phyloP scores from a whole-genome alignment of 148 eudicot genomes.

The Camellia lanceoleosa region DNA sequence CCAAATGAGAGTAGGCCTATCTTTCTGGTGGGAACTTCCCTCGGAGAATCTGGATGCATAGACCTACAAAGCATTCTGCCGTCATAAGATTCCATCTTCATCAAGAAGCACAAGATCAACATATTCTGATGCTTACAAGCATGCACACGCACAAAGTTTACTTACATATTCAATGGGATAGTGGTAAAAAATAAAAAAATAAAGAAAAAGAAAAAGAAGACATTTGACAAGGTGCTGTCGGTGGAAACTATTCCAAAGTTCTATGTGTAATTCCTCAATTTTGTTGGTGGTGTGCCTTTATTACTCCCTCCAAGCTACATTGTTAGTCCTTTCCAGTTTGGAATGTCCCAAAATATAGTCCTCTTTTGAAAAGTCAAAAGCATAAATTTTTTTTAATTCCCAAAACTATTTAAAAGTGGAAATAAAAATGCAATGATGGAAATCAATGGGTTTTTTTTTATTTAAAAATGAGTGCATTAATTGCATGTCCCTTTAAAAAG shows the following conservation, averaged over 20 bases:
- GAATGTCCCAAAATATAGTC: too few species aligned
- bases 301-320: too few species aligned
- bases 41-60: constrained; percentile 35
- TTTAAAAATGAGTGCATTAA: too few species aligned
- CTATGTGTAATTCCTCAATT: background rate
- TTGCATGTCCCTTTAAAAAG: too few species aligned
- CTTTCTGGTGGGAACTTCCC: constrained; percentile 34
- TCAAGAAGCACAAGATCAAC: constrained; percentile 5
- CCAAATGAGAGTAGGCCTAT: constrained; percentile 67
- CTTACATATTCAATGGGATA: background rate
- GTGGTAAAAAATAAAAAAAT: background rate
- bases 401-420: too few species aligned
- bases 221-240: background rate
- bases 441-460: too few species aligned
- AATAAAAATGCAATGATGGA: too few species aligned
- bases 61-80: constrained; percentile 27
- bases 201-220: too few species aligned
- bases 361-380: too few species aligned
- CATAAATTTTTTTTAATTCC: too few species aligned
- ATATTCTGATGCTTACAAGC: background rate
- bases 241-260: background rate
- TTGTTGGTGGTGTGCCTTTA: background rate
- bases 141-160: background rate
- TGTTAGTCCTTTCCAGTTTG: too few species aligned
- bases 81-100: background rate